Evolutionary conservation across 2,329 filamentous ascomycete genomes (phyloP), one percentile per base, ranked within the genome.

Genomic region (Elsinoe ampelina): DNA sequence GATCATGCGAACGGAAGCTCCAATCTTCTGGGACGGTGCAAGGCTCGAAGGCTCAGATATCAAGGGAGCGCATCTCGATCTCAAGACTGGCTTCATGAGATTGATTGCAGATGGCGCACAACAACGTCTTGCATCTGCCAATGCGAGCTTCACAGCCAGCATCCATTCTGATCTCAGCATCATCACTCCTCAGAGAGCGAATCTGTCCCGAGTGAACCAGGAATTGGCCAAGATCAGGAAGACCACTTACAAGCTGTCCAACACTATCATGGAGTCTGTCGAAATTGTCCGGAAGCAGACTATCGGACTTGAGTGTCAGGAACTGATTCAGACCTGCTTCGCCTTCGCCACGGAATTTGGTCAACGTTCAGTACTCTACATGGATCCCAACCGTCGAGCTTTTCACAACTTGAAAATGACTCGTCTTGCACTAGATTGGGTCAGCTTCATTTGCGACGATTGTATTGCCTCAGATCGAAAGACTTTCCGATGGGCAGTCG

Each of bases 261-360:
- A 96, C 72, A 89, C 90, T 5, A 97, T 98, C 72, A 96, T 98
- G 89, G 92, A 97, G 71, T 96, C 90, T 68, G 93, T 98, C 43
- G 89, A 95, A 68, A 89, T 89, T 61, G 93, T 98, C 61, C 82
- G 90, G 61, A 84, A 84, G 63, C 92, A 98, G 71, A 90, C 90
- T 1, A 79, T 81, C 58, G 88, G 86, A 7, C 81, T 92, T 61
- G 86, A 93, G 62, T 95, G 92, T 68, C 90, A 95, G 65, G 93
- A 98, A 66, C 81, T 98, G 30, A 93, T 98, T 61, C 93, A 98
- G 71, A 95, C 90, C 4, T 98, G 92, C 72, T 98, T 97, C 70
- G 87, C 95, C 39, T 98, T 97, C 66, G 93, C 93, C n/a, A 97
- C 93, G 0, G 93, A 98, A 69, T 98, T 98, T 63, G 93, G 93